A percentile compares a stretch with the other conserved stretches of the same genome.
Evolutionary conservation across 768 basidiomycete species (phyloP).

Genomic region (Pulveroboletus ravenelii): DNA sequence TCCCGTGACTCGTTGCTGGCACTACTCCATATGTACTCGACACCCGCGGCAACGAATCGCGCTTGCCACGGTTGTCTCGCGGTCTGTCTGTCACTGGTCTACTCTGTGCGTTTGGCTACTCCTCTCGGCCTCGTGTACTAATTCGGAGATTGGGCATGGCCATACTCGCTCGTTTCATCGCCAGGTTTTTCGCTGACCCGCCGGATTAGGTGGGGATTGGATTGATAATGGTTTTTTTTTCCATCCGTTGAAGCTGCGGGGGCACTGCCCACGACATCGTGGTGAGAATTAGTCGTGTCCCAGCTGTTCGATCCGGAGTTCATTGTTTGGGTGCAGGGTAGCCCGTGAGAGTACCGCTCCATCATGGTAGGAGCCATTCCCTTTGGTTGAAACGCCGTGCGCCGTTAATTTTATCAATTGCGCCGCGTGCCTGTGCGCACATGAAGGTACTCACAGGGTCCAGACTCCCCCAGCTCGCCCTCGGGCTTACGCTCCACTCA

Average conservation of each 20-base stretch:
- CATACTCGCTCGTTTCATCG: not conserved
- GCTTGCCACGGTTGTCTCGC: not conserved
- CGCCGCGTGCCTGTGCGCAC: not conserved
- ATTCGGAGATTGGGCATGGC: not conserved
- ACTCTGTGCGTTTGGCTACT: not conserved
- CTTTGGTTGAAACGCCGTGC: not conserved
- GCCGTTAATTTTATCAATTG: not conserved
- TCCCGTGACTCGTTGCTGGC: too few species aligned
- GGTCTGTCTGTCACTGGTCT: too few species aligned
- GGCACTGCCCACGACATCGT: not conserved
- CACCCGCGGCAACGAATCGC: too few species aligned
- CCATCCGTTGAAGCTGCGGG: not conserved
- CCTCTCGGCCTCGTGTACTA: not conserved
- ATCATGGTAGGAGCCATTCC: not conserved
- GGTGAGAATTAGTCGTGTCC: too few species aligned
- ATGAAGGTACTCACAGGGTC: not conserved
- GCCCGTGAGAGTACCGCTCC: not conserved
- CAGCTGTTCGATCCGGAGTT: too few species aligned
- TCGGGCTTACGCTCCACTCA: too few species aligned
- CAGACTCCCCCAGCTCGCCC: not conserved
- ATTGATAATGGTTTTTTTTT: not conserved
- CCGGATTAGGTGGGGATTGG: too few species aligned
- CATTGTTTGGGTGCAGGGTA: too few species aligned
- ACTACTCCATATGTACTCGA: too few species aligned
- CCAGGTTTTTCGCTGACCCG: not conserved